Percentiles rank a stretch among this genome's conserved stretches.
Evolutionary conservation across 257 asterid genomes (phyloP).

Genomic region (Haberlea rhodopensis): DNA sequence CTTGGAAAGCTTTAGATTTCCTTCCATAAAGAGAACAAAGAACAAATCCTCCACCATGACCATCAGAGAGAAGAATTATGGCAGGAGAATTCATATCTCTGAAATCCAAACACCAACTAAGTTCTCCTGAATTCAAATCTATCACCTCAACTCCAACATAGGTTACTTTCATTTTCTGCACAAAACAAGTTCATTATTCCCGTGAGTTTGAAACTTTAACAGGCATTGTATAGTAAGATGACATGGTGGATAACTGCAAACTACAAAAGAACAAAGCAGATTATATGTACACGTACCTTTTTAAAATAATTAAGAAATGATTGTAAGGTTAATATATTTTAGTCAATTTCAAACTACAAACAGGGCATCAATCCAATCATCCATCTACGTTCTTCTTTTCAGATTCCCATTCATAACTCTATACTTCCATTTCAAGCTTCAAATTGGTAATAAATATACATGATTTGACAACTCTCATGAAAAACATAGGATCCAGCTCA

Average conservation of each 20-base stretch:
- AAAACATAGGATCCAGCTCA: conserved; percentile 17
- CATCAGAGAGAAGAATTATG: conserved; percentile 68
- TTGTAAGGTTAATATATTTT: background rate
- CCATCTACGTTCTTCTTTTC: background rate
- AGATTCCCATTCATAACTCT: conserved; percentile 11
- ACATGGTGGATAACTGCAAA: background rate
- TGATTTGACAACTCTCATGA: conserved; percentile 9
- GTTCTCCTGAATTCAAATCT: conserved; percentile 85
- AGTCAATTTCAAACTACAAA: conserved; percentile 1
- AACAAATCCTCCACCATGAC: conserved; percentile 87
- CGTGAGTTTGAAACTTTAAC: background rate
- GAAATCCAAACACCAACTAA: conserved; percentile 97
- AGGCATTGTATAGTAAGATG: conserved; percentile 1
- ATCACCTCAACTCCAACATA: conserved; percentile 81
- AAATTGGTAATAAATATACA: background rate
- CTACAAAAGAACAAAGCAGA: conserved; percentile 6
- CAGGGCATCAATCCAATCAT: conserved; percentile 3
- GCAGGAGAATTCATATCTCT: conserved; percentile 98
- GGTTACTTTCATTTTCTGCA: conserved; percentile 91
- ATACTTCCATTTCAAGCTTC: conserved; percentile 4
- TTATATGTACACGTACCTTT: background rate
- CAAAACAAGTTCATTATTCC: conserved; percentile 20
- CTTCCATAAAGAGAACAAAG: conserved; percentile 91
- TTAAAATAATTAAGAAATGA: background rate
- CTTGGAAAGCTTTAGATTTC: conserved; percentile 96